These are phyloP conservation scores for Lachnellula hyalina DNA, from an alignment of 2,329 filamentous ascomycete genomes.

Conservation along the genomic window DNA sequence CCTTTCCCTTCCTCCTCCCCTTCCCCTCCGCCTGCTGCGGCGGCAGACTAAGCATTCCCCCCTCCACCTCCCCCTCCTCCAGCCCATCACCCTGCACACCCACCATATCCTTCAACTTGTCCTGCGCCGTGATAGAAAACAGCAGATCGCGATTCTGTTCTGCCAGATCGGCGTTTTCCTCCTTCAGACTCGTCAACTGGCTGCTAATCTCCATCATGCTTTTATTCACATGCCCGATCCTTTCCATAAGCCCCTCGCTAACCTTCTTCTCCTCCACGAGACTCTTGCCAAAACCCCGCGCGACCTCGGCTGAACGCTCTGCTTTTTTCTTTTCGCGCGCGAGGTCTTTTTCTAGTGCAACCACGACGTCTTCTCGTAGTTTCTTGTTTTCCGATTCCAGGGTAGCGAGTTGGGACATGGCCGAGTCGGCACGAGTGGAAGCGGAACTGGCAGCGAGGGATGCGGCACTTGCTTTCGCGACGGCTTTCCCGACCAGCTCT, in stretches of 20 bases:
- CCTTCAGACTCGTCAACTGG: conserved; percentile 49
- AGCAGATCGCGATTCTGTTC: conserved; percentile 83
- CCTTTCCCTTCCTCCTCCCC: background rate
- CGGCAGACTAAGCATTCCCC: conserved; percentile 64
- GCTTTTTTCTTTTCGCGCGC: conserved; percentile 63
- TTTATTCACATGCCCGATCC: conserved; percentile 69
- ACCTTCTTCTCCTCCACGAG: conserved; percentile 85
- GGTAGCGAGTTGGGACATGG: conserved; percentile 43
- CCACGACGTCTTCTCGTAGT: conserved; percentile 49
- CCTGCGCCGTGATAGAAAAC: conserved; percentile 79
- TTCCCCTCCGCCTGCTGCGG: conserved; percentile 24
- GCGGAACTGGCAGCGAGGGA: conserved; percentile 61
- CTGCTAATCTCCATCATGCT: conserved; percentile 54
- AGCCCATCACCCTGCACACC: conserved; percentile 62
- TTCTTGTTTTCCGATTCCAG: conserved; percentile 50
- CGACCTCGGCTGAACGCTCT: conserved; percentile 68
- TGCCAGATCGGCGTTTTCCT: conserved; percentile 66
- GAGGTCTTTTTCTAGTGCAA: conserved; percentile 66
- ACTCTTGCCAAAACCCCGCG: conserved; percentile 67
- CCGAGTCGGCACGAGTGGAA: conserved; percentile 42
- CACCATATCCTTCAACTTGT: conserved; percentile 77
- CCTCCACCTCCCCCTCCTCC: conserved; percentile 67
- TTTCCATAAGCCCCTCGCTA: conserved; percentile 71
- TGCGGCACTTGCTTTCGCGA: conserved; percentile 79
- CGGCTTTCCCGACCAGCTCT: conserved; percentile 81